These are phyloP conservation scores for Ananas comosus DNA, from an alignment of 176 grass and related monocot genomes.

Conservation along the genomic window DNA sequence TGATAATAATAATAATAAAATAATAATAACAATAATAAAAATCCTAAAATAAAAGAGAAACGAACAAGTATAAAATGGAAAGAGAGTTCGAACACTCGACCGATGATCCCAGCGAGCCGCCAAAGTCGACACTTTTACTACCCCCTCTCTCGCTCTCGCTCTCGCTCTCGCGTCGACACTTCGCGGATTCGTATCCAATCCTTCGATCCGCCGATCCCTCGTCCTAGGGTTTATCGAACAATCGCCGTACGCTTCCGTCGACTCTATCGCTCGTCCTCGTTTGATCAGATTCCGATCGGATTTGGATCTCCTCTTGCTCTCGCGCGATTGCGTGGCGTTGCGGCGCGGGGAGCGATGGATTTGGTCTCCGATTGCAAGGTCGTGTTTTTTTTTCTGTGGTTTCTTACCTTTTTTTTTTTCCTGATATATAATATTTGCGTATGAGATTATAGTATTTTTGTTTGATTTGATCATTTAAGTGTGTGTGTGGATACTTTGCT, in stretches of 20 bases:
- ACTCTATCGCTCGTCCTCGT: not conserved
- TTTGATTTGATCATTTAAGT: not conserved
- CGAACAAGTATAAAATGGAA: not conserved
- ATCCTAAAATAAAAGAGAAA: not conserved
- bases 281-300: constrained; percentile 1
- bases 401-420: not conserved
- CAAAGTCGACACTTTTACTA: not conserved
- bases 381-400: not conserved
- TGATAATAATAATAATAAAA: not conserved
- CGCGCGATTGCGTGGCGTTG: not conserved
- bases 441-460: too few species aligned
- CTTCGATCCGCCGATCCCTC: not conserved
- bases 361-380: constrained; percentile 5
- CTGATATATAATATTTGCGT: not conserved
- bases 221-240: not conserved
- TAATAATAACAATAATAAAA: not conserved
- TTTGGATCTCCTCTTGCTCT: not conserved
- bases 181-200: not conserved
- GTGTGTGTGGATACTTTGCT: not conserved
- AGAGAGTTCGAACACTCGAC: not conserved
- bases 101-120: not conserved
- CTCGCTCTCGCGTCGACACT: not conserved
- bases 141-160: not conserved
- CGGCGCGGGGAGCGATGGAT: constrained; percentile 4
- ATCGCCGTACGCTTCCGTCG: not conserved